A percentile compares a stretch with the other conserved stretches of the same genome.
Evolutionary conservation across 2,329 filamentous ascomycete species (phyloP).

Genomic region (Colletotrichum sp.): DNA sequence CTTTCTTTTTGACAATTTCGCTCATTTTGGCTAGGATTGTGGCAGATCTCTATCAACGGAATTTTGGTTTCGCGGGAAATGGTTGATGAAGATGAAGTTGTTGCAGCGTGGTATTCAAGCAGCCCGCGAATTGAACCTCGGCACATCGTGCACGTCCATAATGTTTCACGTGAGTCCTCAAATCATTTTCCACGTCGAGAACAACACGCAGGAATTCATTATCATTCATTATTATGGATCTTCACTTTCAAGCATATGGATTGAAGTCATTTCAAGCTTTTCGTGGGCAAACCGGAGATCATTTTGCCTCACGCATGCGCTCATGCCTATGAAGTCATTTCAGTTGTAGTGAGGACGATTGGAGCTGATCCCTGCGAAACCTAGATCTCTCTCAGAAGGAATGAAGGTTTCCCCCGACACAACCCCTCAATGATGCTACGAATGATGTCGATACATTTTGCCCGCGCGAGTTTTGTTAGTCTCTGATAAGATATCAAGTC

Average conservation of each 20-base stretch:
- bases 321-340: background rate
- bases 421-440: background rate
- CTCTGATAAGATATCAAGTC: background rate
- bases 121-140: background rate
- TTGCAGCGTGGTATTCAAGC: background rate
- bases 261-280: background rate
- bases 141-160: background rate
- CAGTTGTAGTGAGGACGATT: background rate
- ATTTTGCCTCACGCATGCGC: background rate
- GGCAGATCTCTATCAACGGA: background rate
- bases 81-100: background rate
- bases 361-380: background rate
- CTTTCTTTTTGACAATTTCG: background rate
- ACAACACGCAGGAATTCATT: background rate
- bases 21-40: background rate
- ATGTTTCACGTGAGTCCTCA: constrained; percentile 3
- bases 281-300: background rate
- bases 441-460: background rate
- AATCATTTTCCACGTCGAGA: background rate
- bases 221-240: background rate
- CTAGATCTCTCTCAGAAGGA: background rate
- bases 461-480: background rate
- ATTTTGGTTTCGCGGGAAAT: background rate
- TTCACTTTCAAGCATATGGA: background rate
- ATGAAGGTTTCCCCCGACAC: background rate